Conservation (phyloP, 192 early-diverging fungal genomes). For the Podila clonocystis region DNA sequence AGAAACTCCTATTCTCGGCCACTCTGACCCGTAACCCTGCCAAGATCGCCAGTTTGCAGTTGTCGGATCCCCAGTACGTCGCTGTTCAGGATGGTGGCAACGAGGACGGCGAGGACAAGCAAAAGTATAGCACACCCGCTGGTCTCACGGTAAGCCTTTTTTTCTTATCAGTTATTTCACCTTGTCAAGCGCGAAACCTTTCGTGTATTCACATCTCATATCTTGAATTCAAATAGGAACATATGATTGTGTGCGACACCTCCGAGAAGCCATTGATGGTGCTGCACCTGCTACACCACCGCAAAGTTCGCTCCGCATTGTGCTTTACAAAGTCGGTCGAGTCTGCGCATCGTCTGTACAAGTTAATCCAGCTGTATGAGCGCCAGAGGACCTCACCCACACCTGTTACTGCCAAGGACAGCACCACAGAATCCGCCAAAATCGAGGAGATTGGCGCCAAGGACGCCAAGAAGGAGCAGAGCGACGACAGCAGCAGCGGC, state of each 20-base stretch:
- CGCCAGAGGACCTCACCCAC: slow-evolving; percentile 7
- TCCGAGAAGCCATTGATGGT: slow-evolving; percentile 88
- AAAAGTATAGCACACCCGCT: slow-evolving; percentile 64
- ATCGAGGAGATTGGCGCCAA: background rate
- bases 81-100: slow-evolving; percentile 64
- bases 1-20: slow-evolving; percentile 96
- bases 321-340: slow-evolving; percentile 95
- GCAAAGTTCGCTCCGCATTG: slow-evolving; percentile 66
- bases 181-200: background rate
- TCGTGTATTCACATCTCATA: background rate
- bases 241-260: slow-evolving; percentile 70
- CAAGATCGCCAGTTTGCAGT: slow-evolving; percentile 86
- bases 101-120: slow-evolving; percentile 51
- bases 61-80: slow-evolving; percentile 87
- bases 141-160: slow-evolving; percentile 56
- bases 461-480: slow-evolving; percentile 2
- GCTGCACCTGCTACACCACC: slow-evolving; percentile 80
- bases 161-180: background rate
- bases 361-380: slow-evolving; percentile 73
- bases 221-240: slow-evolving; percentile 62
- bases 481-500: background rate
- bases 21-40: slow-evolving; percentile 94
- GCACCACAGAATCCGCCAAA: background rate
- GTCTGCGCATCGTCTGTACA: slow-evolving; percentile 83
- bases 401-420: background rate